Evolutionary conservation across 2,329 filamentous ascomycete genomes (phyloP), one percentile per base, ranked within the genome.

Genomic region (Neonectria punicea): DNA sequence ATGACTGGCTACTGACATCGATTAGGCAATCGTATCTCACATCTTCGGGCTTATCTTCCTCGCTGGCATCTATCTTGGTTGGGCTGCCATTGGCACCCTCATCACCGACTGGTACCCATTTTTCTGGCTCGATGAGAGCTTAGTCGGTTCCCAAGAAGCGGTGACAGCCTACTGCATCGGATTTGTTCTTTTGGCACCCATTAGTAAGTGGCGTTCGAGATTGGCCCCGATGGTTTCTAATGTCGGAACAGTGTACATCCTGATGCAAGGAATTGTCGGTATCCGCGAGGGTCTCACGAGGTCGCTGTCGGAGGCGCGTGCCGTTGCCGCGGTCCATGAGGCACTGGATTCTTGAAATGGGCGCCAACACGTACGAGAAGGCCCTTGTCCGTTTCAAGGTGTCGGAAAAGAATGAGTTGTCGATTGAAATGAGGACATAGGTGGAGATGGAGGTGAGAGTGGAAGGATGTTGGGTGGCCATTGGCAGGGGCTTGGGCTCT

Each of bases 121-220:
- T 67, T 86, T 85, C 75, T 87, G 85, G 81, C 77, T 87, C 57
- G 82, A 87, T 67, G 78, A 80, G 56, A 72, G 77, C 6, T 73
- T 80, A 58, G 80, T 84, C 67, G 81, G 81, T 50, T 80, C 79
- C 30, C 76, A 80, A 43, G 80, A 82, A 68, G 81, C 82, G 16
- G 80, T 85, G 20, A 76, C 80, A 43, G 79, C 80, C 6, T 83
- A 83, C 65, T 80, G 79, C 58, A 74, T 80, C 47, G 80, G 78
- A 7, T 87, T 87, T 63, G 73, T 86, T 20, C 67, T 77, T 1
- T 68, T 84, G 60, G 77, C 83, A 10, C 80, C 81, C 4, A 76
- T 80, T 60, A 79, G 85, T 87, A 74, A 80, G 84, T 78, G 4
- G 10, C 1, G 20, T 9, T 14, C 6, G 11, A 25, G 5, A 25